Evolutionary conservation across 2,329 filamentous ascomycete genomes (phyloP).

Genomic region (Clonostachys rhizophaga): DNA sequence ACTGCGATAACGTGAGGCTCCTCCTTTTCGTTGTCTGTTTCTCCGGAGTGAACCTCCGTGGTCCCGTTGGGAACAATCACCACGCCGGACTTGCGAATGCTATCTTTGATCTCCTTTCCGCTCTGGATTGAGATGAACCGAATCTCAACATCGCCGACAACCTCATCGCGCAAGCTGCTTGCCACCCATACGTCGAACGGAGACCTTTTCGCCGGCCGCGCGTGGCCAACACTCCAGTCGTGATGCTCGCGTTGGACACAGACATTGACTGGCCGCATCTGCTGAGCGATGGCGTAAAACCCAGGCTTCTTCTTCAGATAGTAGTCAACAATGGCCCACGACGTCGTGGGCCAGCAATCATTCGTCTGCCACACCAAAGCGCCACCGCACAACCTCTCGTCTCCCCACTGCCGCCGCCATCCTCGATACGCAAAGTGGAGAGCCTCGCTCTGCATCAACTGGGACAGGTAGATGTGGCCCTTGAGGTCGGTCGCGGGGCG

Average conservation of each 20-base stretch:
- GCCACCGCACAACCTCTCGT: constrained; percentile 53
- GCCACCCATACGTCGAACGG: too few relatives aligned
- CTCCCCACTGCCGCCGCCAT: constrained; percentile 56
- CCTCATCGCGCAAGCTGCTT: too few relatives aligned
- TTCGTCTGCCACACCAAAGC: constrained; percentile 62
- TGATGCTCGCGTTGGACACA: constrained; percentile 34
- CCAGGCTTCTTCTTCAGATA: constrained; percentile 60
- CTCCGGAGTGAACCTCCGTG: neutral
- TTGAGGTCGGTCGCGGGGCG: constrained; percentile 17
- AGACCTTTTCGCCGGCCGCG: neutral
- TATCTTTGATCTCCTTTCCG: too few relatives aligned
- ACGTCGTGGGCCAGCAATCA: constrained; percentile 59
- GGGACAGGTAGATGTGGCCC: constrained; percentile 26
- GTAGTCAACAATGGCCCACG: constrained; percentile 57
- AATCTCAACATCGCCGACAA: too few relatives aligned
- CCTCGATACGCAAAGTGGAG: constrained; percentile 37
- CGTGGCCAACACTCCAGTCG: constrained; percentile 5
- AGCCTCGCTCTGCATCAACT: constrained; percentile 42
- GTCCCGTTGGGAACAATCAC: neutral
- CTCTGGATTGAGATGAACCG: too few relatives aligned
- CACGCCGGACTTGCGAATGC: too few relatives aligned
- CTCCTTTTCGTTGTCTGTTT: neutral
- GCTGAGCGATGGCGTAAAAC: constrained; percentile 31
- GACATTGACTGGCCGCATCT: constrained; percentile 49
- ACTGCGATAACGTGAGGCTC: neutral